Evolutionary conservation across 2,329 filamentous ascomycete genomes (phyloP).

Genomic region (Claviceps monticola): DNA sequence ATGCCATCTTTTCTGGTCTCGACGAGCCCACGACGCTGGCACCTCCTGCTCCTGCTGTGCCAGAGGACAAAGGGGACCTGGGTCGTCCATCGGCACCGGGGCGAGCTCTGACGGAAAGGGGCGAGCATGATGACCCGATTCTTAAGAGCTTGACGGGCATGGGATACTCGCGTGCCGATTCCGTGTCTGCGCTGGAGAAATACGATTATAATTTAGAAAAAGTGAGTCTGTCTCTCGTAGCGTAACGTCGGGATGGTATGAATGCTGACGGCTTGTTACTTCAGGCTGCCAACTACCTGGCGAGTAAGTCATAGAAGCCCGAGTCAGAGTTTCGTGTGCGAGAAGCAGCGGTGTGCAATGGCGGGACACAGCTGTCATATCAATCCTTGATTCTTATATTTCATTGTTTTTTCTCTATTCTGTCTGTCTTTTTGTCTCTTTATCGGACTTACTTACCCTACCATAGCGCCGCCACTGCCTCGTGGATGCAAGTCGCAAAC

Average conservation of each 20-base stretch:
- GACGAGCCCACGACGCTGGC: slow-evolving; percentile 37
- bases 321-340: neutral
- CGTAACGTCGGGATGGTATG: no score
- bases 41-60: slow-evolving; percentile 8
- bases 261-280: no score
- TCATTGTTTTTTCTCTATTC: neutral
- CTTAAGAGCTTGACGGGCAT: slow-evolving; percentile 79
- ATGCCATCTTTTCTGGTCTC: slow-evolving; percentile 77
- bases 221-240: slow-evolving; percentile 39
- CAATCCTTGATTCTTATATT: neutral
- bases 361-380: neutral
- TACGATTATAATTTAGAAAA: slow-evolving; percentile 94
- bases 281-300: slow-evolving; percentile 41
- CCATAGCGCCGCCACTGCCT: neutral
- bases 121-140: slow-evolving; percentile 81
- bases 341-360: neutral
- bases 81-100: slow-evolving; percentile 27
- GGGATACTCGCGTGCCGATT: slow-evolving; percentile 66
- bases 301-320: slow-evolving; percentile 33
- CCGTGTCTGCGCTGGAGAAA: slow-evolving; percentile 73
- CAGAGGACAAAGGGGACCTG: neutral
- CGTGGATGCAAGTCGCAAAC: neutral
- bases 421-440: neutral
- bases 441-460: no score
- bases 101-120: slow-evolving; percentile 56